These are phyloP conservation scores for Candida nitratophila DNA, from an alignment of 805 yeast species.

Conservation along the genomic window DNA sequence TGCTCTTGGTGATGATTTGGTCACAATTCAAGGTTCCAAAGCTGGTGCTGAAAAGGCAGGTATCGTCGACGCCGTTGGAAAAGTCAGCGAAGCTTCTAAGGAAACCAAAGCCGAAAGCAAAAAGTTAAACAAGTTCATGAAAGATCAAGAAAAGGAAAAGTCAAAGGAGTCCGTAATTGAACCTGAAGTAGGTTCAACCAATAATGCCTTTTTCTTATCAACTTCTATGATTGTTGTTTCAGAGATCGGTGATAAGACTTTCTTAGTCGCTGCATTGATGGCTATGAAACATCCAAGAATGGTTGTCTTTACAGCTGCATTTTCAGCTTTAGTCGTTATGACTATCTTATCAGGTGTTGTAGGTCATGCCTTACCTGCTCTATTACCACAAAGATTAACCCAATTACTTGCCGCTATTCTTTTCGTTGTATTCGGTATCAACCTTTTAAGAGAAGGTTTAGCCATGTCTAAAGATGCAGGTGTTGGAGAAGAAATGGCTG, in stretches of 20 bases:
- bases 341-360: slow-evolving; percentile 84
- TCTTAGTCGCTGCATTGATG: slow-evolving; percentile 94
- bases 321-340: slow-evolving; percentile 81
- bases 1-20: slow-evolving; percentile 9
- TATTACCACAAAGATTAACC: slow-evolving; percentile 74
- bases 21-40: slow-evolving; percentile 11
- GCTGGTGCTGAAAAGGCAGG: background rate
- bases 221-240: slow-evolving; percentile 89
- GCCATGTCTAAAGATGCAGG: slow-evolving; percentile 77
- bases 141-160: slow-evolving; percentile 10
- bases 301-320: slow-evolving; percentile 85
- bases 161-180: slow-evolving; percentile 5
- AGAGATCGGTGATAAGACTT: slow-evolving; percentile 96
- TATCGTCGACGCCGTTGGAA: background rate
- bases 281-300: slow-evolving; percentile 87
- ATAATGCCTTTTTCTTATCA: slow-evolving; percentile 65
- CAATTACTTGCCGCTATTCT: slow-evolving; percentile 74
- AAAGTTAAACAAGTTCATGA: slow-evolving; percentile 9
- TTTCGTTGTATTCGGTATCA: slow-evolving; percentile 77
- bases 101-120: slow-evolving; percentile 7
- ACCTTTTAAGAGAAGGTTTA: slow-evolving; percentile 72
- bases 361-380: slow-evolving; percentile 84
- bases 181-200: slow-evolving; percentile 16
- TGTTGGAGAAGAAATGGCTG: slow-evolving; percentile 92
- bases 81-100: slow-evolving; percentile 1